Conservation (phyloP, 2,329 filamentous ascomycete genomes). For the Trichophyton verrucosum region DNA sequence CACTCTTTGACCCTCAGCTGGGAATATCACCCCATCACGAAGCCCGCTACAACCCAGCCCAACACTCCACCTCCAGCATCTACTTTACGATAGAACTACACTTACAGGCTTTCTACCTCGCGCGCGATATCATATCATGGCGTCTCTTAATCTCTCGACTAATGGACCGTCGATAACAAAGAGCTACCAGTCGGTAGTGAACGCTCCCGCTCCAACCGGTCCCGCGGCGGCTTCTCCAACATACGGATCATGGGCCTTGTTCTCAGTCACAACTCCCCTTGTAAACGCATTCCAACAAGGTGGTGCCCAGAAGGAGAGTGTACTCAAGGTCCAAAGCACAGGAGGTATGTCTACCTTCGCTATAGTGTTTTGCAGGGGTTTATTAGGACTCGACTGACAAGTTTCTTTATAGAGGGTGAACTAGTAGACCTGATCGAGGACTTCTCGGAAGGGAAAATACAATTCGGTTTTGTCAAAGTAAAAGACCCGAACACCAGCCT, state of each 20-base stretch:
- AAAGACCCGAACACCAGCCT: constrained; percentile 85
- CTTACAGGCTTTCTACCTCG: too few species aligned
- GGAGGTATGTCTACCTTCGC: constrained; percentile 50
- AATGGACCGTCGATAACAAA: constrained; percentile 69
- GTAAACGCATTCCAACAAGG: constrained; percentile 84
- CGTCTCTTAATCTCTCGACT: constrained; percentile 65
- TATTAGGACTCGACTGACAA: not conserved
- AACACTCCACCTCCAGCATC: not conserved
- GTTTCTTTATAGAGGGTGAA: constrained; percentile 61
- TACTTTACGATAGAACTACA: not conserved
- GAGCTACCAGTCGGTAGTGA: constrained; percentile 59
- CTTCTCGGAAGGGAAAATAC: constrained; percentile 89
- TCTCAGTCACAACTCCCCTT: constrained; percentile 82
- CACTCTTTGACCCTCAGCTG: not conserved
- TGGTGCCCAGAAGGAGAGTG: constrained; percentile 73
- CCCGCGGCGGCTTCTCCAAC: constrained; percentile 58
- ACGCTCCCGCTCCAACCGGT: constrained; percentile 45
- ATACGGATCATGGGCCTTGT: constrained; percentile 85
- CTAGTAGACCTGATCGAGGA: constrained; percentile 82
- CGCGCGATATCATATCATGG: constrained; percentile 42
- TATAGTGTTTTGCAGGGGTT: too few species aligned
- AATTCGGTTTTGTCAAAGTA: constrained; percentile 94
- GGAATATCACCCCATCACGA: not conserved
- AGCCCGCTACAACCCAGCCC: not conserved
- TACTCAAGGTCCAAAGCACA: constrained; percentile 85